Base-by-base conservation (phyloP, 2,329 filamentous ascomycete genomes). In the Catunica adiposa region DNA sequence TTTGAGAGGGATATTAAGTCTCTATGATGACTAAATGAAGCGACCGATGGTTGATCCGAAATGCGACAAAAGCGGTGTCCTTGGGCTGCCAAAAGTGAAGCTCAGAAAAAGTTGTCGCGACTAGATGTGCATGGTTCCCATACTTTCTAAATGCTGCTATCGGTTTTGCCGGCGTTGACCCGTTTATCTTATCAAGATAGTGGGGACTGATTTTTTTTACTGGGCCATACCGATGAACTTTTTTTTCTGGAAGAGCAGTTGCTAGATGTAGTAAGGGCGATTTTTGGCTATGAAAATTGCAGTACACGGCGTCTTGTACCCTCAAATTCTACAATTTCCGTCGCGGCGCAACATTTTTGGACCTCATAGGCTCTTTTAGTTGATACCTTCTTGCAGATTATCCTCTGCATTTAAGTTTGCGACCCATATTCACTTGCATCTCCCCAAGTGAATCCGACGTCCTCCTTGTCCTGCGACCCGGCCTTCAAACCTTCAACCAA, bases 201-300 rank as follows among this genome's bases (percentile, higher is more conserved):
- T 59, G 57, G 54, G 54, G 52, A 56, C 29, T 23, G 14, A 51
- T 59, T 59, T 59, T 58, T 59, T 59, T 55, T 58, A 52, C 57
- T 54, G 29, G 51, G 29, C 44, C 51, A 54, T 40, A 54, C 7
- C 25, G 23, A 42, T 31, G 53, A 58, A 58, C 56, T 53, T 58
- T 58, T 58, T 55, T 58, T 55, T 46, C 40, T 7, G 22, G 22
- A 48, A 40, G 26, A 38, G 46, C 20, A 50, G 55, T 29, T 3
- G 52, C 40, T 40, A 31, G 20, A 57, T 14, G 37, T 17, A 44
- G 17, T 17, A 25, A 56, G 42, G 44, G 20, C 20, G 17, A 20
- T 48, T 48, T 48, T 37, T 56, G 37, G 48, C 48, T 52, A 48
- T 47, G 44, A 48, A 48, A 48, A 14, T n/a, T n/a, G n/a, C 20